phyloP scores from a whole-genome alignment of 2,329 filamentous ascomycete genomes.

The Fusarium tricinctum region DNA sequence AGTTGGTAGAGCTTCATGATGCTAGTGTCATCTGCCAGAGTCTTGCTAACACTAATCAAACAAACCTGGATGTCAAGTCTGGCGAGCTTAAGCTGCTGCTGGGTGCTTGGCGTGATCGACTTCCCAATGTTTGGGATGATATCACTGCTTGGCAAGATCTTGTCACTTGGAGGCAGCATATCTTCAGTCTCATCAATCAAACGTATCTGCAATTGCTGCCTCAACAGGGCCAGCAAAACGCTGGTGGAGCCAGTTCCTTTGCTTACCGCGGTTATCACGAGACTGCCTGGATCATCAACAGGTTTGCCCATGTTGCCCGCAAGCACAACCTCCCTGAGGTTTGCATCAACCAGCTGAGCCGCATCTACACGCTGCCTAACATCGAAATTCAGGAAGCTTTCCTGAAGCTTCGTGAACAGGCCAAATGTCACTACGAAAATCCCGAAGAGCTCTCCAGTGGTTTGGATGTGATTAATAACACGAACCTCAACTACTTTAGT shows the following conservation, averaged over 20 bases:
- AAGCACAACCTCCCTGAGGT: constrained; percentile 98
- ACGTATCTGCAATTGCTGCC: constrained; percentile 91
- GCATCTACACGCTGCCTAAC: constrained; percentile 98
- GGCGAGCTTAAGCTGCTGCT: constrained; percentile 94
- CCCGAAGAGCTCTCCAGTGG: constrained; percentile 91
- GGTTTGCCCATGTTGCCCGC: constrained; percentile 96
- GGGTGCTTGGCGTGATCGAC: constrained; percentile 92
- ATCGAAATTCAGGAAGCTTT: constrained; percentile 99
- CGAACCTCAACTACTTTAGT: constrained; percentile 98
- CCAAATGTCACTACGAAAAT: constrained; percentile 98
- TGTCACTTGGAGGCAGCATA: constrained; percentile 99
- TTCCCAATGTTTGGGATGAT: constrained; percentile 99
- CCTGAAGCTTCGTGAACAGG: constrained; percentile 97
- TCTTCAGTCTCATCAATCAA: constrained; percentile 96
- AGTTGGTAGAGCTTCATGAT: constrained; percentile 96
- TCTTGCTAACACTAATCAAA: constrained; percentile 83
- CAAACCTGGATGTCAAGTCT: constrained; percentile 92
- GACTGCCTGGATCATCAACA: constrained; percentile 99
- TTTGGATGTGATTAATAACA: constrained; percentile 99
- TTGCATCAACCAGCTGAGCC: constrained; percentile 95
- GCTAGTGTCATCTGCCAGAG: constrained; percentile 97
- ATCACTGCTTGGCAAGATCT: constrained; percentile 99
- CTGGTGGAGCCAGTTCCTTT: constrained; percentile 87
- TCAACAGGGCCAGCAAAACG: constrained; percentile 78
- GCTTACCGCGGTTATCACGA: constrained; percentile 98